Conservation (phyloP, 1,139 yeast genomes). For the Saccharomyces hybrid region DNA sequence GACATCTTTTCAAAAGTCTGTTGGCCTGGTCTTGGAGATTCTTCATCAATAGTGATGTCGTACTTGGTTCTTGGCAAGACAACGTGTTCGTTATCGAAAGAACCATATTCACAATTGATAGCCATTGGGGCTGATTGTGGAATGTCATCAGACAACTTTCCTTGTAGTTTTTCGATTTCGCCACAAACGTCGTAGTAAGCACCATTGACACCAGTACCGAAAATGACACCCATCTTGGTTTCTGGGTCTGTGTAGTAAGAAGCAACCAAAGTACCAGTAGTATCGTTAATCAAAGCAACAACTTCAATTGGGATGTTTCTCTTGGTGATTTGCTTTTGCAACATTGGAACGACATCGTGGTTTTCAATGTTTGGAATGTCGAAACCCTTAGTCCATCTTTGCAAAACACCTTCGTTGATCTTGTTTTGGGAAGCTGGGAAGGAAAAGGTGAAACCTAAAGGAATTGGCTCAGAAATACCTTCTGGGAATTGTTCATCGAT, state of each 20-base stretch:
- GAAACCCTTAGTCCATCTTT: constrained; percentile 97
- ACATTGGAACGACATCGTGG: constrained; percentile 84
- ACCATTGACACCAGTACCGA: constrained; percentile 97
- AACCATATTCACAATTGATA: constrained; percentile 96
- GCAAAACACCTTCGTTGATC: constrained; percentile 78
- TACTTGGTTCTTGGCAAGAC: constrained; percentile 84
- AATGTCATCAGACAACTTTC: constrained; percentile 58
- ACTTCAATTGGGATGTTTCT: constrained; percentile 69
- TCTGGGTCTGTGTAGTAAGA: constrained; percentile 84
- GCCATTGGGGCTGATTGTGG: constrained; percentile 73
- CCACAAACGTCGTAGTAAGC: constrained; percentile 79
- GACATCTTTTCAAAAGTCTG: constrained; percentile 96
- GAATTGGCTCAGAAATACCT: constrained; percentile 47
- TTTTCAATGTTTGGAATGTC: constrained; percentile 93
- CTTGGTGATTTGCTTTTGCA: constrained; percentile 63
- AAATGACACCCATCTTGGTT: constrained; percentile 88
- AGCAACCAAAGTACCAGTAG: constrained; percentile 95
- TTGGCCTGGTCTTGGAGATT: constrained; percentile 94
- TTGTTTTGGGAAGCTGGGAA: constrained; percentile 83
- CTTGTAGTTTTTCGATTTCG: constrained; percentile 77
- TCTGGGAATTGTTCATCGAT: constrained; percentile 54
- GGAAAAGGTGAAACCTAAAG: constrained; percentile 91
- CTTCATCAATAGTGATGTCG: constrained; percentile 69
- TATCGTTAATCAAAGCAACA: constrained; percentile 89
- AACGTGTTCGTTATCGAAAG: constrained; percentile 83